Evolutionary conservation across 1,139 yeast genomes (phyloP), one percentile per base, ranked within the genome.

Genomic region (Kurtzmaniella quercitrusa): DNA sequence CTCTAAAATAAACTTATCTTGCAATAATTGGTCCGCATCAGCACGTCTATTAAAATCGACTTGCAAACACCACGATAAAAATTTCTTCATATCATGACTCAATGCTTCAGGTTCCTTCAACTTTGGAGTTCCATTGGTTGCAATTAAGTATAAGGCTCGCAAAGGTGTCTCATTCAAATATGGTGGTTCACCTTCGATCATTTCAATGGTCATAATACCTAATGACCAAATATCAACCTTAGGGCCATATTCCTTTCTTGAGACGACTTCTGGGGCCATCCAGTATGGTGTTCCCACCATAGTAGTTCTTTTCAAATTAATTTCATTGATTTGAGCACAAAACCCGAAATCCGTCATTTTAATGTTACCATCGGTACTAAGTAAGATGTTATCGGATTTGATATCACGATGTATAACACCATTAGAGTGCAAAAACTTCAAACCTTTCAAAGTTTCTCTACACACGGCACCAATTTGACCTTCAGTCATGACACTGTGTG

Each of bases 281-380:
- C 98, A 93, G 62, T 93, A 93, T 4, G 98, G 98, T 0, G 98
- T 93, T n/a, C 98, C 98, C 16, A 93, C 98, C 95, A 93, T 88
- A 2, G 98, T 93, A 6, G 95, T 89, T 63, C 98, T 80, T 65
- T 91, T 91, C 48, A 84, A 67, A 47, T 87, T 84, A 41, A 79
- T 72, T 56, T 91, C 98, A 52, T 86, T 91, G 53, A 93, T 86
- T 62, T 91, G 97, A 0, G 98, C 98, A 70, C 98, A 93, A 67
- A 91, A 86, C 1, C 95, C 95, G 62, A 84, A 84, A 64, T 84
- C 93, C 0, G 94, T 93, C 64, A 93, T 74, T 66, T 93, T 93
- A 60, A 93, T 89, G 50, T 88, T 85, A 42, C 98, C 98, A 42
- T 78, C 78, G 68, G 86, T 71, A 41, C 93, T 83, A 41, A 93